Evolutionary conservation across 345 rosid species (phyloP).

Genomic region (Boechera divaricarpa): DNA sequence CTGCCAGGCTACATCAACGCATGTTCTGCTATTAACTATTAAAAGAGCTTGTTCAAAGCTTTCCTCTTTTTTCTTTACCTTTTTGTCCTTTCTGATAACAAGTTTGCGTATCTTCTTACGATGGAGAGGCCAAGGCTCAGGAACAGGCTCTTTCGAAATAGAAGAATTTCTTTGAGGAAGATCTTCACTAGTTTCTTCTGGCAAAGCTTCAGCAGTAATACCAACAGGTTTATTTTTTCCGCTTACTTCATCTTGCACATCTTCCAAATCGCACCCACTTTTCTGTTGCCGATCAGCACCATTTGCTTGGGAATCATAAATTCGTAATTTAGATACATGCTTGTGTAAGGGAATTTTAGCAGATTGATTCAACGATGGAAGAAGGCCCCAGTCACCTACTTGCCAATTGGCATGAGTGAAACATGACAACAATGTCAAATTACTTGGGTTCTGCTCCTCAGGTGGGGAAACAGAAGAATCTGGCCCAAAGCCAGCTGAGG

Average conservation of each 20-base stretch:
- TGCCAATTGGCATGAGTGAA: slow-evolving; percentile 95
- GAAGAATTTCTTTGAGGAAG: slow-evolving; percentile 47
- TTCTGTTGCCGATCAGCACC: slow-evolving; percentile 48
- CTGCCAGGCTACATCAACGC: slow-evolving; percentile 91
- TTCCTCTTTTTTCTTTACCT: slow-evolving; percentile 79
- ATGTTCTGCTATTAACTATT: slow-evolving; percentile 70
- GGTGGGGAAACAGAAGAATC: slow-evolving; percentile 87
- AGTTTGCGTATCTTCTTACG: slow-evolving; percentile 93
- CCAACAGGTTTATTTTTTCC: slow-evolving; percentile 50
- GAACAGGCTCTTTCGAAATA: slow-evolving; percentile 68
- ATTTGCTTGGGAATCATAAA: slow-evolving; percentile 53
- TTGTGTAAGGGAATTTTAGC: slow-evolving; percentile 55
- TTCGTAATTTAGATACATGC: slow-evolving; percentile 57
- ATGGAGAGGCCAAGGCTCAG: slow-evolving; percentile 84
- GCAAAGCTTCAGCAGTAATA: slow-evolving; percentile 46
- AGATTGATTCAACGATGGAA: slow-evolving; percentile 56
- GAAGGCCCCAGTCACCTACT: slow-evolving; percentile 92
- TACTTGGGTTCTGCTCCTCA: slow-evolving; percentile 91
- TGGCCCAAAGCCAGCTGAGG: slow-evolving; percentile 92
- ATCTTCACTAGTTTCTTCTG: slow-evolving; percentile 47
- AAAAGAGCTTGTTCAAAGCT: slow-evolving; percentile 83
- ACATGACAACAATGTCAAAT: slow-evolving; percentile 82
- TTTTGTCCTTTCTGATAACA: slow-evolving; percentile 81
- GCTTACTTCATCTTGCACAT: slow-evolving; percentile 56
- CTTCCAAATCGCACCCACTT: slow-evolving; percentile 53